These are phyloP conservation scores for Pugionium dolabratum DNA, from an alignment of 345 rosid species.

Conservation along the genomic window DNA sequence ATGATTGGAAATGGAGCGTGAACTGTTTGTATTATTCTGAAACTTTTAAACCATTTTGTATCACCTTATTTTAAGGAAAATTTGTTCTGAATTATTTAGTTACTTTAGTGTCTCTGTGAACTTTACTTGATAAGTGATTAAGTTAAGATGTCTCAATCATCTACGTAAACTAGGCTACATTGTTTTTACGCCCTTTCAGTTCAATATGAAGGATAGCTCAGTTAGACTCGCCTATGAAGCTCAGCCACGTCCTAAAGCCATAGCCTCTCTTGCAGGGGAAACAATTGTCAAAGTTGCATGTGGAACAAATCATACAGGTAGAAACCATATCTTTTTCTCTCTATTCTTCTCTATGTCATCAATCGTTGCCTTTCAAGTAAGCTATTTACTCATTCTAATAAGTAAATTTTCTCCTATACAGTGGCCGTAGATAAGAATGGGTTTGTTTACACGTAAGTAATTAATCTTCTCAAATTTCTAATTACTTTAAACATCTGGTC, in stretches of 20 bases:
- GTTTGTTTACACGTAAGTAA: slow-evolving; percentile 88
- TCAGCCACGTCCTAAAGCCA: slow-evolving; percentile 89
- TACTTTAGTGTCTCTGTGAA: background rate
- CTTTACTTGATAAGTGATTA: slow-evolving; percentile 11
- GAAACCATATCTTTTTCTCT: slow-evolving; percentile 5
- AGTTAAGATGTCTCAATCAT: background rate
- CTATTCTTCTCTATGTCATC: background rate
- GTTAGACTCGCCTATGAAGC: slow-evolving; percentile 91
- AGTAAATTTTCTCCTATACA: slow-evolving; percentile 42
- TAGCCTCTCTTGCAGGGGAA: slow-evolving; percentile 72
- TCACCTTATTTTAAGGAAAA: background rate
- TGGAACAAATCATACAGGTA: slow-evolving; percentile 96
- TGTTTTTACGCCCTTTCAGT: slow-evolving; percentile 46
- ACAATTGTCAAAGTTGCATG: slow-evolving; percentile 93
- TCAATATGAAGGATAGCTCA: slow-evolving; percentile 89
- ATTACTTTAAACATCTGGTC: background rate
- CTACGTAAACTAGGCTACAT: slow-evolving; percentile 3
- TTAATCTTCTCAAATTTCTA: background rate
- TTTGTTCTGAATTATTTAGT: background rate
- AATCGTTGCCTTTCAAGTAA: background rate
- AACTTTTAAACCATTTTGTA: slow-evolving; percentile 6
- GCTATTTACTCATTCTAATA: slow-evolving; percentile 9
- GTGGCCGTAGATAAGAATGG: slow-evolving; percentile 94
- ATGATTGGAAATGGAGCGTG: slow-evolving; percentile 4
- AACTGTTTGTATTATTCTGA: slow-evolving; percentile 7